Evolutionary conservation across 345 rosid genomes (phyloP), one percentile per base, ranked within the genome.

Genomic region (Corchorus olitorius): DNA sequence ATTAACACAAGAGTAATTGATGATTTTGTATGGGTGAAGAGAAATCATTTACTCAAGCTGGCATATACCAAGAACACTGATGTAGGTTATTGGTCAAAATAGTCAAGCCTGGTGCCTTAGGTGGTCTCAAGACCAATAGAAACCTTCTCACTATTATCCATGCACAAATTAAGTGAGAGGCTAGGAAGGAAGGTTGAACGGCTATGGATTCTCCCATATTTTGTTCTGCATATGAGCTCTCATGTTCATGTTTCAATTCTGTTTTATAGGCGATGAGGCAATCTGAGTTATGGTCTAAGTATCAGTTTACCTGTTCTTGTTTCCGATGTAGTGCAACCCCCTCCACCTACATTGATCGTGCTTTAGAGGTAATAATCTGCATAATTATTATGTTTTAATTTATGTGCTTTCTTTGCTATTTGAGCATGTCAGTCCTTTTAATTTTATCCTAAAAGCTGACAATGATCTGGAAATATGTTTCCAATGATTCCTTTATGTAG

Each of bases 261-360:
- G 60, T 39, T 65, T 17, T 27, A 20, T 75, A 94, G 98, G 89
- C 79, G 76, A 73, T 80, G 78, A 90, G 97, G 82, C 89, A 82
- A 72, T 81, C 88, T 14, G 97, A 91, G 75, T 72, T 92, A 80
- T 89, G 86, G 90, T 78, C 85, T 2, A 92, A 91, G 75, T 90
- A 92, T 84, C 84, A 84, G 54, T 94, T 94, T 83, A 22, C 72
- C 4, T 94, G 98, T 80, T 65, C 75, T 81, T 94, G 98, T 83
- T 54, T 45, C 37, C 84, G 97, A 64, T 94, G 97, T 74, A 56
- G 53, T 8, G 85, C 80, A 34, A 88, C 85, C 11, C 89, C 92
- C 41, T 78, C 80, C 8, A 74, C 86, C 65, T 87, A 91, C 69
- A 91, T 90, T 43, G 97, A 94, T 86, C 83, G 45, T 56, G 50